Base-by-base conservation (phyloP, 306 rosid species). In the Rubus parviflorus region DNA sequence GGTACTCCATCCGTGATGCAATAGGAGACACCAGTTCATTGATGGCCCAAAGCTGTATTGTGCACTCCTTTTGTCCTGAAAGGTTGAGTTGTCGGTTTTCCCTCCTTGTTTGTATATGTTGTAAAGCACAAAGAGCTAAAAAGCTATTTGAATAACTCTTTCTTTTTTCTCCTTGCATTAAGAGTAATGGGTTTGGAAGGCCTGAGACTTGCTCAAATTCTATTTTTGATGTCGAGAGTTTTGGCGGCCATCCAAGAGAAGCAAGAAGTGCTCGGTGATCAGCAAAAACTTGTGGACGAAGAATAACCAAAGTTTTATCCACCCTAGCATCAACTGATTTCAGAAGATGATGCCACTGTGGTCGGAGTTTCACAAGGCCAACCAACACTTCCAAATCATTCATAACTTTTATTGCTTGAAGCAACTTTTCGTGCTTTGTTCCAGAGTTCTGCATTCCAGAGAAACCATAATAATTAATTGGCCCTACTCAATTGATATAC, bases 241-340 rank as follows among this genome's bases (percentile, higher is more conserved):
- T 91, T n/a, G 97, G 97, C 6, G 97, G 97, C 97, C 97, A 91
- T 68, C 97, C 97, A 70, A 91, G 84, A 82, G 92, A 88, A 77
- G 49, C 60, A 1, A 91, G 94, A 85, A 91, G 83, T 48, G 94
- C 88, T 25, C 97, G 88, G 51, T 91, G 97, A 85, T 89, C 90
- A 3, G 97, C 88, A 71, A 88, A 72, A 66, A 80, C 87, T 88
- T 89, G 92, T 19, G 91, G 94, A 40, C 92, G 83, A 47, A 91
- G 92, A 85, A 81, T 82, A 72, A 75, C 81, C 82, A 91, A 61
- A 45, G 77, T 82, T 82, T 85, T 87, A 71, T 88, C 90, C 60
- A 88, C 97, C 77, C 97, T 85, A 20, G 70, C 66, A 77, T 91
- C 94, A 52, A 91, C 92, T 22, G 91, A 83, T 82, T 63, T 83